Evolutionary conservation across 2,329 filamentous ascomycete species (phyloP), one percentile per base, ranked within the genome.

Genomic region (Colletotrichum spinosum): DNA sequence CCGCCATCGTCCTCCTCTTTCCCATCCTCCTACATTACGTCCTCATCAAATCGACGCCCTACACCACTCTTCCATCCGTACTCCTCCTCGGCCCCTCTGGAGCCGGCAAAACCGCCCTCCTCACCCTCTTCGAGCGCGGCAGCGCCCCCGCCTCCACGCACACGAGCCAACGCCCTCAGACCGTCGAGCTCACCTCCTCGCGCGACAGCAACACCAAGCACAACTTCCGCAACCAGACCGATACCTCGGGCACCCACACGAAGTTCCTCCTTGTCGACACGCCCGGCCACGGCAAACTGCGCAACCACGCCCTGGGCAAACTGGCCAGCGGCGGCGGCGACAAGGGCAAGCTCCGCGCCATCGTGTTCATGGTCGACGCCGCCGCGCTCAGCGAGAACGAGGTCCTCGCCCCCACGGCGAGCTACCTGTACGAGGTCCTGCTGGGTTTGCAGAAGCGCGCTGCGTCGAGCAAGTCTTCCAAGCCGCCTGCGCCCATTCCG

Each of bases 251-350:
- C 61, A 80, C 79, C 55, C 88, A 91, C 74, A 89, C 87, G 69
- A 91, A 89, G 75, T 92, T 96, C 76, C 81, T 92, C 45, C 81
- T 98, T 39, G 81, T 92, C 74, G 96, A 99, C 80, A 98, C 95
- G 1, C 96, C 96, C 0, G 96, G 96, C 44, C 96, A 99, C 81
- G 94, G 93, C 72, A 99, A 99, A 80, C 88, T 99, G 65, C 92
- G 96, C 67, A 86, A 88, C 71, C 83, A 88, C 69, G 89, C 92
- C 4, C 82, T 91, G 64, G 78, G 82, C 46, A 81, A 79, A 57
- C 79, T 90, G 34, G 74, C 70, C 62, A 17, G 38, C 45, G 74
- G 69, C 65, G 72, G 72, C 38, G 15, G 78, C 15, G 69, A 72
- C 39, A 77, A 77, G 34, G 73, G 71, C 35, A 85, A 86, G 69